Evolutionary conservation across 2,329 filamentous ascomycete species (phyloP), one percentile per base, ranked within the genome.

Genomic region (Pseudocercospora fuligena): DNA sequence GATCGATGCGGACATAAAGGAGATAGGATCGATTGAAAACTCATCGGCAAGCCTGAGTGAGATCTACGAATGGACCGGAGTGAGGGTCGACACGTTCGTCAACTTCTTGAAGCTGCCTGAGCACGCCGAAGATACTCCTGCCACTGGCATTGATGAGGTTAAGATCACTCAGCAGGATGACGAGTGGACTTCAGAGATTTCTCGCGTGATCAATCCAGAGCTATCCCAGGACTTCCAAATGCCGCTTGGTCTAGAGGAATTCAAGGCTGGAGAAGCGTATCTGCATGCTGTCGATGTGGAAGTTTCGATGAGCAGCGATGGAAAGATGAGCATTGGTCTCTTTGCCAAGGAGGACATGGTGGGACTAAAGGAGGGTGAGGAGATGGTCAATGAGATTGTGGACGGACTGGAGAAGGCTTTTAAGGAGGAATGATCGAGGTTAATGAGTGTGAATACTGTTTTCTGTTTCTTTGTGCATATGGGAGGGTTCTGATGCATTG

Each of bases 41-140:
- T 84, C 86, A 0, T 81, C 81, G 1, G 88, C 88, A 0, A 88
- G 88, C 1, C 80, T 97, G 1, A 87, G 87, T 80, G 89, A 97
- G 76, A 89, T 97, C 43, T 79, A 83, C 21, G 78, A 84, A 16
- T 97, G 93, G 93, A 94, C 92, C 0, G 90, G 90, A 0, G 79
- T 93, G 1, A 82, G 78, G 62, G 78, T 97, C 0, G 86, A 91
- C 71, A 88, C 86, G 0, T 94, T 92, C 79, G 88, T 97, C 73
- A 97, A 97, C 76, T 95, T 97, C 70, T 78, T 97, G 19, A 88
- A 83, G 60, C 77, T 88, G 5, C 85, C 85, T 1, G 68, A 71
- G 2, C 69, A 70, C 1, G 23, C 19, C 5, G 12, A 29, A n/a
- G 70, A 73, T 3, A 66, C 68, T 5, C 71, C 73, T 12, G 21